phyloP scores from a whole-genome alignment of 1,139 yeast genomes.

The Sugiyamaella novakii region DNA sequence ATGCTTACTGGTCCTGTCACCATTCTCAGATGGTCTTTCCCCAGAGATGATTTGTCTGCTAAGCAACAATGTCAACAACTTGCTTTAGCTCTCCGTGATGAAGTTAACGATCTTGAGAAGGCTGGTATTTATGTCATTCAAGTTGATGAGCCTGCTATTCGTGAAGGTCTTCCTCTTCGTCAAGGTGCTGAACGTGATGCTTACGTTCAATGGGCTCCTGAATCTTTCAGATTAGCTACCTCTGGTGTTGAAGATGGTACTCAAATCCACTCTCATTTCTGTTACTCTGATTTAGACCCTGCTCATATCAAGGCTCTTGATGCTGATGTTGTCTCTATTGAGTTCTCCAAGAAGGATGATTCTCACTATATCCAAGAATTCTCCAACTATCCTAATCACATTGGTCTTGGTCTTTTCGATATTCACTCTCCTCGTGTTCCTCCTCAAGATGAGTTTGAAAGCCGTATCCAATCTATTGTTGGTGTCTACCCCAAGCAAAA shows the following conservation, averaged over 20 bases:
- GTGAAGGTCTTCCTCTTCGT: conserved; percentile 99
- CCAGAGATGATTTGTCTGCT: conserved; percentile 97
- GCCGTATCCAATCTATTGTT: conserved; percentile 91
- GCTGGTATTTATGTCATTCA: conserved; percentile 98
- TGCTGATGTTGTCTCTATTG: conserved; percentile 98
- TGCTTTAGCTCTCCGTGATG: conserved; percentile 97
- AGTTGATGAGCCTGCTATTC: conserved; percentile 99
- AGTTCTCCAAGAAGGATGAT: conserved; percentile 99
- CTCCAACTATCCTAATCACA: conserved; percentile 98
- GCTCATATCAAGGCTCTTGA: conserved; percentile 99
- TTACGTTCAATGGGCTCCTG: conserved; percentile 98
- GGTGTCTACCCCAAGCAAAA: conserved; percentile 96
- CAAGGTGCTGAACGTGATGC: conserved; percentile 96
- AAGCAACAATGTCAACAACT: conserved; percentile 95
- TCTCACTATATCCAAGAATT: conserved; percentile 97
- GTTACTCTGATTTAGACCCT: conserved; percentile 99
- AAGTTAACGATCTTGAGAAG: conserved; percentile 95
- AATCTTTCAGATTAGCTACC: conserved; percentile 99
- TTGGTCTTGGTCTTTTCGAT: conserved; percentile 98
- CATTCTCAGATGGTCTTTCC: conserved; percentile 99
- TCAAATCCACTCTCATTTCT: conserved; percentile 99
- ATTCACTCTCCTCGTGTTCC: conserved; percentile 99
- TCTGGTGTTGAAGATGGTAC: conserved; percentile 95
- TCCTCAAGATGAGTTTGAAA: conserved; percentile 91
- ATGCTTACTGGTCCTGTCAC: conserved; percentile 99